phyloP scores from a whole-genome alignment of 2,329 filamentous ascomycete genomes.

The Paracoccidioides lutzii region DNA sequence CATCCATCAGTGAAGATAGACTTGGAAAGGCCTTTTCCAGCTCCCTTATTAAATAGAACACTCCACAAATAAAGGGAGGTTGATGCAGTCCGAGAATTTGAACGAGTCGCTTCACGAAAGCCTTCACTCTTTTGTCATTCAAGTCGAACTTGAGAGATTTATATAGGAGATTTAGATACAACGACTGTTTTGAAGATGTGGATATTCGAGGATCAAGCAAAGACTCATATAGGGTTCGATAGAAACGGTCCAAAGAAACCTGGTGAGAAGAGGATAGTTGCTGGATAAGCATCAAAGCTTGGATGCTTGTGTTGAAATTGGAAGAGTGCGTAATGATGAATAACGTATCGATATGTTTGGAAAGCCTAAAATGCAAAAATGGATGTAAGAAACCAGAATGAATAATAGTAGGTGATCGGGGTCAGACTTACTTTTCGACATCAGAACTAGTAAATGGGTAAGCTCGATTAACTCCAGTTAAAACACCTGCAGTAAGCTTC shows the following conservation, averaged over 20 bases:
- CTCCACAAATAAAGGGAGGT: conserved; percentile 79
- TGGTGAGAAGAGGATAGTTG: conserved; percentile 74
- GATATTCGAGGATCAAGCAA: conserved; percentile 78
- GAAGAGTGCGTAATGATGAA: conserved; percentile 95
- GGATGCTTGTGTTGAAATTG: conserved; percentile 97
- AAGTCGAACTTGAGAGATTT: conserved; percentile 78
- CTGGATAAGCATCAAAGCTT: conserved; percentile 88
- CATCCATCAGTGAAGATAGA: conserved; percentile 62
- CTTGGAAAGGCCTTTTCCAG: conserved; percentile 68
- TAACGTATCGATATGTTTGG: conserved; percentile 81
- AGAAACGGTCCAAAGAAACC: conserved; percentile 78
- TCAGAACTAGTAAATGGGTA: conserved; percentile 83
- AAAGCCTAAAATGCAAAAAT: conserved; percentile 42
- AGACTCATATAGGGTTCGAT: conserved; percentile 89
- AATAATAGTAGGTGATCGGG: neutral
- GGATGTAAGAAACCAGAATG: conserved; percentile 13
- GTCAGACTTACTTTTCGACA: conserved; percentile 49
- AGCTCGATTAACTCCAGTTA: conserved; percentile 90
- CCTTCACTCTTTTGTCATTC: conserved; percentile 85
- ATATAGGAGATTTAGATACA: conserved; percentile 88
- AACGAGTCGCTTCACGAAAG: conserved; percentile 85
- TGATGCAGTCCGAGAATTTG: conserved; percentile 83
- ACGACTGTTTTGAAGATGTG: conserved; percentile 82
- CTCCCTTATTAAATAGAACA: conserved; percentile 80
- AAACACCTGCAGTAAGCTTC: conserved; percentile 79